Base-by-base conservation (phyloP, 805 yeast genomes). In the Candida ficus region DNA sequence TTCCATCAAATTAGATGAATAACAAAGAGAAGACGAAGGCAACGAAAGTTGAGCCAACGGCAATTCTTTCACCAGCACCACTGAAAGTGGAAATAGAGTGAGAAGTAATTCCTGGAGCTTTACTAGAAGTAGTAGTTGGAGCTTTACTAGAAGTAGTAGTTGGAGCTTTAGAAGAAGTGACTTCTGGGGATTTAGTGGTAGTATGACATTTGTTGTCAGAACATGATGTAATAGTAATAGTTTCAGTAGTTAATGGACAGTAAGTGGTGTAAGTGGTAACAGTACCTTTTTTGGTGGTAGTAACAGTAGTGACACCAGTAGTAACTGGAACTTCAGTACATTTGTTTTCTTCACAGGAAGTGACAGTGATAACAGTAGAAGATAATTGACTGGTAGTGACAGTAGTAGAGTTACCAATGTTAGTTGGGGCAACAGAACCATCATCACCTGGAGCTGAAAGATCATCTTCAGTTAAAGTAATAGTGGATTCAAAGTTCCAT, bases 21-120 rank as follows among this genome's bases (percentile, higher is more conserved):
- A 38, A 14, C 7, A 33, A 33, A 11, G 36, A 33, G 13, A 33
- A 7, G 9, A 33, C 16, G 13, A 33, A 33, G 19, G 36, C 36
- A 17, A 17, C 16, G 13, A 33, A 25, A 11, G 29, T 23, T 25
- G 36, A 33, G 11, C 29, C 36, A 17, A 25, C 29, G 11, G 29
- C 29, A 7, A 33, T 11, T 33, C 13, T 23, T 17, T 25, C 21
- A 23, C 28, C 36, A 25, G 22, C 29, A 33, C 36, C 36, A 25
- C 17, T 21, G 17, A 20, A 31, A 5, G 33, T 31, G 12, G 16
- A 26, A 11, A 26, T 9, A 17, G 23, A 25, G 14, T 16, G 19
- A 12, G 20, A 14, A 21, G 36, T 21, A 7, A 22, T 32, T 3
- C 9, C 29, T 13, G 10, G 17, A 29, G 29, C 19, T 12, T 8